phyloP scores from a whole-genome alignment of 2,329 filamentous ascomycete species.

The Fusarium tricinctum region DNA sequence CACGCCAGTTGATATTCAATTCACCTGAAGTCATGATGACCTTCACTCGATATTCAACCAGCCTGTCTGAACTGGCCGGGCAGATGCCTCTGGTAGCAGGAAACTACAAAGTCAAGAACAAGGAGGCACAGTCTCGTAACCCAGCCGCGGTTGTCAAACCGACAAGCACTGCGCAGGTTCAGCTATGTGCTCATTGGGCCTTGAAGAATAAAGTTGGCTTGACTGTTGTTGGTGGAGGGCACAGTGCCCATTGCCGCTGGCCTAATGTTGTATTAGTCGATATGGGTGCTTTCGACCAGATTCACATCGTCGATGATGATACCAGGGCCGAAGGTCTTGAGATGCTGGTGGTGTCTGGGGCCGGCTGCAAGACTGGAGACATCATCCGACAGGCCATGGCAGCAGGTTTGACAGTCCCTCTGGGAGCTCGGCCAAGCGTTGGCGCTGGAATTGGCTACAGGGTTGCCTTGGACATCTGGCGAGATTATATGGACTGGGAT shows the following conservation, averaged over 20 bases:
- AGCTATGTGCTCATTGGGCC: conserved; percentile 70
- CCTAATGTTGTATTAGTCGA: conserved; percentile 68
- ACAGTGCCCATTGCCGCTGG: conserved; percentile 71
- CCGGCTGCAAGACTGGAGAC: conserved; percentile 70
- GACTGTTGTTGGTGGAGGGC: conserved; percentile 69
- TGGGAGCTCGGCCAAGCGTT: conserved; percentile 73
- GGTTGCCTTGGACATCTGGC: conserved; percentile 74
- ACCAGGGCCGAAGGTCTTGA: conserved; percentile 4
- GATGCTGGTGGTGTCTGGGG: conserved; percentile 63
- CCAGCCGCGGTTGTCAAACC: conserved; percentile 63
- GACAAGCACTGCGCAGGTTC: conserved; percentile 62
- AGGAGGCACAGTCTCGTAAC: conserved; percentile 61
- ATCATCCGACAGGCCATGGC: conserved; percentile 64
- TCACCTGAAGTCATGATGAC: conserved; percentile 64
- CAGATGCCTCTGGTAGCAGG: conserved; percentile 56
- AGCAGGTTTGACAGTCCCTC: conserved; percentile 66
- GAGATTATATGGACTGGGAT: conserved; percentile 68
- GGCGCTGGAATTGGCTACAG: conserved; percentile 75
- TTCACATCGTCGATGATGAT: conserved; percentile 58
- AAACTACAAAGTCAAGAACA: conserved; percentile 62
- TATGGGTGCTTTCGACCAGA: conserved; percentile 68
- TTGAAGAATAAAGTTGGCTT: conserved; percentile 60
- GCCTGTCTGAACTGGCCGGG: conserved; percentile 58
- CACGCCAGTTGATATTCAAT: conserved; percentile 62
- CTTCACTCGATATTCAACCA: conserved; percentile 63